Base-by-base conservation (phyloP, 768 basidiomycete species). In the Leccinum rimulosum region DNA sequence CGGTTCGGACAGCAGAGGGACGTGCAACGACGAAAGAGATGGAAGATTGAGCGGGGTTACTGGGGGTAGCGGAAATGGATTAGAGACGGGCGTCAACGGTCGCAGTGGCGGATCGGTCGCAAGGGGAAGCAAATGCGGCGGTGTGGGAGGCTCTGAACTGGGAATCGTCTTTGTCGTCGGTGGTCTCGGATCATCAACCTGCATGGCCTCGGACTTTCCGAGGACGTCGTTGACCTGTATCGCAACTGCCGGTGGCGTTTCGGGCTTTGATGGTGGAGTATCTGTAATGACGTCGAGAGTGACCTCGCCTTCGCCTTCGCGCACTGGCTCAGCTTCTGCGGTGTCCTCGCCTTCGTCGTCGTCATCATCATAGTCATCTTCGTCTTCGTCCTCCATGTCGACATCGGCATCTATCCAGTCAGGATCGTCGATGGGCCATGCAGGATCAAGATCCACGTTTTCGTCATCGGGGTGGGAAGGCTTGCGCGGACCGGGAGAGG, bases 321-420 rank as follows among this genome's bases (percentile, higher is more conserved):
- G 61, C 6, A 53, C 67, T 4, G 56, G 31, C 17, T 61, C 62
- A 1, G 10, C 49, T 2, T 61, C 70, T 0, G 15, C 58, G 14
- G 56, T 6, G 6, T 74, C 70, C 6, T 74, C 71, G 0, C 74
- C 73, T 12, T 74, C 70, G 17, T 74, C 69, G 7, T 74, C 69
- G 0, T 72, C 73, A 17, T 74, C 70, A 9, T 74, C 68, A 9
- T 71, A 60, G 22, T 72, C 71, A 12, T 72, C 71, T 0, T 72
- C 71, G 38, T 71, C 70, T 0, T 72, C 70, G 38, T 74, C 70
- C 30, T 74, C 71, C 64, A 72, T 71, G 53, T 72, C 71, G 1
- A 70, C 55, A 30, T 72, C 71, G 1, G 63, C 40, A 43, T 70
- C 73, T 9, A 49, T 61, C 64, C 69, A 70, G 25, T 70, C 69